Conservation (phyloP, 176 grass and related monocot species). For the Carex scoparia region DNA sequence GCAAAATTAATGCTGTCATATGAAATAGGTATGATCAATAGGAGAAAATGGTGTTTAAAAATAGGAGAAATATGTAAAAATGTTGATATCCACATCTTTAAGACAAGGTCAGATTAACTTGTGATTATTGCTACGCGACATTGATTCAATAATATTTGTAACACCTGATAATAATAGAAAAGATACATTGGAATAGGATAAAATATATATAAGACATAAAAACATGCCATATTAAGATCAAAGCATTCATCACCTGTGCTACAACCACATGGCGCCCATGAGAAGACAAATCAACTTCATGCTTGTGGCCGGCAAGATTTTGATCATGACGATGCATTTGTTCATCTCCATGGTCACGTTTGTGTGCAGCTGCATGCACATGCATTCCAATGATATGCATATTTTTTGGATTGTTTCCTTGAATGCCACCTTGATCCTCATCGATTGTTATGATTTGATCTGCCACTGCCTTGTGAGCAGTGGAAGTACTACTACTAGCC, state of each 20-base stretch:
- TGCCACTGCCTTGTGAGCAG: slow-evolving; percentile 2
- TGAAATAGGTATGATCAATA: neutral
- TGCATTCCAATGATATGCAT: slow-evolving; percentile 63
- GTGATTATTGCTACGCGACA: neutral
- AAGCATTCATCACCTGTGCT: slow-evolving; percentile 42
- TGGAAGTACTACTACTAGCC: neutral
- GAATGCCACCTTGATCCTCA: neutral
- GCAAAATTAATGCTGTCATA: neutral
- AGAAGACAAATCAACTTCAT: slow-evolving; percentile 37
- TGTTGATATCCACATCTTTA: neutral
- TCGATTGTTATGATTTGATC: neutral
- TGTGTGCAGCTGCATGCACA: slow-evolving; percentile 46
- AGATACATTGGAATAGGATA: neutral
- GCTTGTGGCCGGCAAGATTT: neutral
- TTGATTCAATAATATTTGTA: neutral
- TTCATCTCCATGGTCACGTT: slow-evolving; percentile 27
- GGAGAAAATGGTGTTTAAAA: neutral
- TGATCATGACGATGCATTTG: slow-evolving; percentile 24
- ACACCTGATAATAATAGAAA: neutral
- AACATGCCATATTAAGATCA: neutral
- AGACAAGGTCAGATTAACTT: neutral
- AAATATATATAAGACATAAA: neutral
- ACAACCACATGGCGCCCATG: slow-evolving; percentile 48
- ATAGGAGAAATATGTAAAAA: neutral
- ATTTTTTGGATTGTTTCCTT: slow-evolving; percentile 12